Evolutionary conservation across 2,329 filamentous ascomycete genomes (phyloP).

Genomic region (Delphinella strobiligena): DNA sequence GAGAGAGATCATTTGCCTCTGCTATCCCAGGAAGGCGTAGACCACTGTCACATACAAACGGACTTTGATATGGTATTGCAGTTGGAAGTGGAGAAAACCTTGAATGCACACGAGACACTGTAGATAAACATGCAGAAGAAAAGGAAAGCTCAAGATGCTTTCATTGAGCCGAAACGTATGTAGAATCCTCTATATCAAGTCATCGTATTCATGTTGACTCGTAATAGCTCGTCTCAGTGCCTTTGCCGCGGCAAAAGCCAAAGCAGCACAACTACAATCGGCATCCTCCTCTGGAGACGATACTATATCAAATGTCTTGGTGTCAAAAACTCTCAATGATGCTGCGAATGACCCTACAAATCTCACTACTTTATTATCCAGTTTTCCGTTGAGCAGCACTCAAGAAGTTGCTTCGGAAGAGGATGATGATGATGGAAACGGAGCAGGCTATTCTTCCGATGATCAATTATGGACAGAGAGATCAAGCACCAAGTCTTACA

Average conservation of each 20-base stretch:
- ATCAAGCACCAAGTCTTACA: background rate
- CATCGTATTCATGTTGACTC: background rate
- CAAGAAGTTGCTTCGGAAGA: slow-evolving; percentile 11
- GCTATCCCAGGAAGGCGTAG: no score
- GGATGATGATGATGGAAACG: slow-evolving; percentile 1
- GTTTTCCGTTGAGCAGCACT: slow-evolving; percentile 9
- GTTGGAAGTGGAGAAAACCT: no score
- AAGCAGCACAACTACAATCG: slow-evolving; percentile 2
- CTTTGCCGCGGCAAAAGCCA: slow-evolving; percentile 17
- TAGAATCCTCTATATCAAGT: background rate
- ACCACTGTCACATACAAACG: no score
- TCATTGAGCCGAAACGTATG: slow-evolving; percentile 11
- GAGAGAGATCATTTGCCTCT: no score
- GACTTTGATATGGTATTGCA: no score
- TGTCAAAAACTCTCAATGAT: slow-evolving; percentile 1
- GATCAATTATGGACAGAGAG: background rate
- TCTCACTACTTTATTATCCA: slow-evolving; percentile 3
- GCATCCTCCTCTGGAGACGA: no score
- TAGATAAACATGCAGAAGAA: slow-evolving; percentile 17
- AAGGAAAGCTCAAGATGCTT: slow-evolving; percentile 22
- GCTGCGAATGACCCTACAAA: background rate
- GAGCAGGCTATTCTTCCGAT: background rate
- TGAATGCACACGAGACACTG: background rate
- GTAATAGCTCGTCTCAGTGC: slow-evolving; percentile 18
- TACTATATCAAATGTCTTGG: background rate